Conservation (phyloP, 1,284 basidiomycete species). For the Puccinia hordei region DNA sequence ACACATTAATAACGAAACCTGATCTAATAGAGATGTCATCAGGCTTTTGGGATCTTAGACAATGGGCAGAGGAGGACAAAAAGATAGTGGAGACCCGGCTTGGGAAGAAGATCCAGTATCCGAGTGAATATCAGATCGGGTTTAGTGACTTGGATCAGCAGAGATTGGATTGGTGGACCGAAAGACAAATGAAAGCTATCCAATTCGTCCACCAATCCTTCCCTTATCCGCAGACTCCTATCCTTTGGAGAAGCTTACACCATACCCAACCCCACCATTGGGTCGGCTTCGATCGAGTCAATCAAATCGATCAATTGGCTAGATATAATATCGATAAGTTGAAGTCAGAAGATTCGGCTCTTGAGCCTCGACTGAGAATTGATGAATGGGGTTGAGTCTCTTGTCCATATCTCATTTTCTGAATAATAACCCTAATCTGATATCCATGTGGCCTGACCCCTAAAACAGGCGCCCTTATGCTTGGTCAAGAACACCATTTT, state of each 20-base stretch:
- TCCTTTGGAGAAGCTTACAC: conserved; percentile 39
- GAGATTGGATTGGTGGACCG: conserved; percentile 30
- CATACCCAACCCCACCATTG: conserved; percentile 30
- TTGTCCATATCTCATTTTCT: no score
- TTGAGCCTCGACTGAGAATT: conserved; percentile 11
- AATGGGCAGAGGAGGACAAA: conserved; percentile 43
- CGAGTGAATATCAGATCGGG: neutral
- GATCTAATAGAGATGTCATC: conserved; percentile 33
- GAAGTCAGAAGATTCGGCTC: conserved; percentile 4
- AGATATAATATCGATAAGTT: conserved; percentile 31
- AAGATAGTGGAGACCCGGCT: neutral
- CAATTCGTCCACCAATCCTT: conserved; percentile 20
- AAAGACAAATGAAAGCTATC: conserved; percentile 4
- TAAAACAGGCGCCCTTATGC: neutral
- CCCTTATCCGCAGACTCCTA: conserved; percentile 25
- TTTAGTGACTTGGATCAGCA: conserved; percentile 13
- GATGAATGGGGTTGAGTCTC: conserved; percentile 46
- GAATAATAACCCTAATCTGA: neutral
- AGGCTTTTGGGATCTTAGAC: conserved; percentile 42
- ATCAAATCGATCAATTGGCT: conserved; percentile 25
- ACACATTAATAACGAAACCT: conserved; percentile 13
- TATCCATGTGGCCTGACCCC: no score
- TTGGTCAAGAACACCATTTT: conserved; percentile 44
- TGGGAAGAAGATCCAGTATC: conserved; percentile 5
- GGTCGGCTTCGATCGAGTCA: conserved; percentile 28